Evolutionary conservation across 2,329 filamentous ascomycete genomes (phyloP).

Genomic region (Magnaporthiopsis incrustans): DNA sequence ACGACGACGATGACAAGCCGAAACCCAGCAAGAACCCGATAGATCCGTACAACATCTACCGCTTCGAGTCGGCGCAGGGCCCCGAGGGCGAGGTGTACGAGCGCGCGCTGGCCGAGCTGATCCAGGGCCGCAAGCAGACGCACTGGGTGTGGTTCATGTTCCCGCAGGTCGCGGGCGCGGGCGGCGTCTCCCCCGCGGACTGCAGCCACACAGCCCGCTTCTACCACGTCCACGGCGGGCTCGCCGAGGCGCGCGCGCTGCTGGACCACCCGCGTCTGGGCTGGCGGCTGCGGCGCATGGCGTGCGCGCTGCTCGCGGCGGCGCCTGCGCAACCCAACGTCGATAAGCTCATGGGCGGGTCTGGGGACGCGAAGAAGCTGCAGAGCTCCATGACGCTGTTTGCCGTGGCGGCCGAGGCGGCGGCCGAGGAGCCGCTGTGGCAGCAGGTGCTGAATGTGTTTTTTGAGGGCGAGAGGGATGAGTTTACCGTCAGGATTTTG

Average conservation of each 20-base stretch:
- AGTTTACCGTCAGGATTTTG: not conserved
- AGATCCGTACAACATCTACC: not conserved
- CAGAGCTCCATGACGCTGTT: conserved; percentile 10
- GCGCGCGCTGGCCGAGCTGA: conserved; percentile 1
- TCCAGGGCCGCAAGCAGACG: conserved; percentile 1
- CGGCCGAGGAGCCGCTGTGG: not conserved
- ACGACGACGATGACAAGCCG: too few relatives aligned
- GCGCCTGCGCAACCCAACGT: not conserved
- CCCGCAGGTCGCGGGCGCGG: conserved; percentile 7
- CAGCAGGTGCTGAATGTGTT: not conserved
- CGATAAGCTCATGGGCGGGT: conserved; percentile 2
- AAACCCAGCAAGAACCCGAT: too few relatives aligned
- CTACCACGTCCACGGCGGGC: conserved; percentile 1
- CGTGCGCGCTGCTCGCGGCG: not conserved
- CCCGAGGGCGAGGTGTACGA: not conserved
- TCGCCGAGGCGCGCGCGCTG: conserved; percentile 7
- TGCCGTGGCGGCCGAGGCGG: not conserved
- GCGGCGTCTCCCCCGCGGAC: too few relatives aligned
- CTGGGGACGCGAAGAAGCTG: conserved; percentile 5
- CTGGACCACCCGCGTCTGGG: conserved; percentile 7
- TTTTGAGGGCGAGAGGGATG: not conserved
- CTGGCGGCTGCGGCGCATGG: conserved; percentile 2
- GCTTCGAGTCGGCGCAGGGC: not conserved
- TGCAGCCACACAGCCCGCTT: not conserved
- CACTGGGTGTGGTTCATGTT: conserved; percentile 11